Base-by-base conservation (phyloP, 1,139 yeast species). In the Geotrichum histeridarum region DNA sequence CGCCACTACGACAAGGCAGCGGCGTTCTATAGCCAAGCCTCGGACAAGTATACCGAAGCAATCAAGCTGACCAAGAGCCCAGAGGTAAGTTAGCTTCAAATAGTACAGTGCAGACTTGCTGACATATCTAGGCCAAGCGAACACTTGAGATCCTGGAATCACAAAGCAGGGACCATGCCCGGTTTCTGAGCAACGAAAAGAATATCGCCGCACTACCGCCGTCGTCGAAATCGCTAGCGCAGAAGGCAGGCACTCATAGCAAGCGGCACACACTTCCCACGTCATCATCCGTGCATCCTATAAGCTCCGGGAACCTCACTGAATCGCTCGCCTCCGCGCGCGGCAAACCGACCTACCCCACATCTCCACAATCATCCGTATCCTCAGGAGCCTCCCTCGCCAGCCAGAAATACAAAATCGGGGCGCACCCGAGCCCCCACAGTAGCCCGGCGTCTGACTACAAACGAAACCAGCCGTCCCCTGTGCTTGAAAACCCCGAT, bases 301-400 rank as follows among this genome's bases (percentile, higher is more conserved):
- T 56, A 15, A 53, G 54, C 22, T 43, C 56, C 2, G 63, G 60
- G 22, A 63, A 61, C 32, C 57, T 65, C 38, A 59, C 67, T 1
- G 46, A 60, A 8, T 61, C 67, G 0, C 50, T 67, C 31, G 70
- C 71, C 3, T 60, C 66, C 1, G 70, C 70, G 1, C 55, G 70
- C 46, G 71, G 71, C 8, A 64, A 63, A 33, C 60, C 58, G 4
- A 37, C 50, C 12, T 32, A 36, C 12, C 22, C 49, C 35, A 9
- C 54, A 14, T 42, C 41, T n/a, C 18, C 50, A 12, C 38, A 44
- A 41, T 36, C 53, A 42, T 12, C 18, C 15, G 18, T 36, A 14
- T 18, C 44, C 1, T 12, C 37, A 8, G 30, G 32, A 6, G n/a
- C 15, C 6, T 27, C 36, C 9, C n/a, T 33, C 15, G 42, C 15